Percentiles rank a stretch among this genome's conserved stretches.
These are phyloP conservation scores for Wickerhamomyces alni DNA, from an alignment of 805 yeast species.

Conservation along the genomic window DNA sequence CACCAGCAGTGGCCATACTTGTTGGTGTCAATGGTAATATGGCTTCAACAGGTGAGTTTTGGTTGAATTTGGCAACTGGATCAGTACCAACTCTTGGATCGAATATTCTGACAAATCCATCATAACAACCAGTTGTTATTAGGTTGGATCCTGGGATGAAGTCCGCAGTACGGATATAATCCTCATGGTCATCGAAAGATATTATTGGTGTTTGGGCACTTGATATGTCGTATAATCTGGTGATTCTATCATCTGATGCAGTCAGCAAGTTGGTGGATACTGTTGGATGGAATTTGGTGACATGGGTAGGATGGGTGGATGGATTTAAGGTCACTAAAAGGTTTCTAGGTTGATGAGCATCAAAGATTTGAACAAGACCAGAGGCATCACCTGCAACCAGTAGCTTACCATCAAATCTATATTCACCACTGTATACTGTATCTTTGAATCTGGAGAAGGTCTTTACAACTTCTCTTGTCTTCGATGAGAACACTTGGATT, in stretches of 20 bases:
- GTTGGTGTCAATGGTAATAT: conserved; percentile 71
- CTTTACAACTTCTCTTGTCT: conserved; percentile 84
- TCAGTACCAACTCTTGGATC: conserved; percentile 62
- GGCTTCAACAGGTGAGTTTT: conserved; percentile 79
- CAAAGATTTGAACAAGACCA: conserved; percentile 88
- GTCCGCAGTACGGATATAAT: conserved; percentile 78
- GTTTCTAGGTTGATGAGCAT: conserved; percentile 73
- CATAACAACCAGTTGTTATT: conserved; percentile 91
- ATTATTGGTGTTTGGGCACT: conserved; percentile 68
- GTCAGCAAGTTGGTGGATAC: conserved; percentile 70
- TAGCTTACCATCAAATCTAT: conserved; percentile 84
- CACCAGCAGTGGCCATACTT: conserved; percentile 68
- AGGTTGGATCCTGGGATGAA: conserved; percentile 78
- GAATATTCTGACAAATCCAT: conserved; percentile 76
- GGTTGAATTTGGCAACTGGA: conserved; percentile 63
- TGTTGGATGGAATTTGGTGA: conserved; percentile 84
- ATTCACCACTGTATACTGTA: conserved; percentile 87
- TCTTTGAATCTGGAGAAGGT: conserved; percentile 87
- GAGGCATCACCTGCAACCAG: conserved; percentile 94
- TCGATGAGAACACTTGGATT: conserved; percentile 89
- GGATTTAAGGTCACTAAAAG: conserved; percentile 77
- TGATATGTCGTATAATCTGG: conserved; percentile 83
- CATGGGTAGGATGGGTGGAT: conserved; percentile 84
- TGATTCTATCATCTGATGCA: conserved; percentile 87
- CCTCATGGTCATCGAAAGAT: conserved; percentile 70